Evolutionary conservation across 371 early-diverging fungal species (phyloP), one percentile per base, ranked within the genome.

Genomic region (Thermomucor indicae-seudaticae): DNA sequence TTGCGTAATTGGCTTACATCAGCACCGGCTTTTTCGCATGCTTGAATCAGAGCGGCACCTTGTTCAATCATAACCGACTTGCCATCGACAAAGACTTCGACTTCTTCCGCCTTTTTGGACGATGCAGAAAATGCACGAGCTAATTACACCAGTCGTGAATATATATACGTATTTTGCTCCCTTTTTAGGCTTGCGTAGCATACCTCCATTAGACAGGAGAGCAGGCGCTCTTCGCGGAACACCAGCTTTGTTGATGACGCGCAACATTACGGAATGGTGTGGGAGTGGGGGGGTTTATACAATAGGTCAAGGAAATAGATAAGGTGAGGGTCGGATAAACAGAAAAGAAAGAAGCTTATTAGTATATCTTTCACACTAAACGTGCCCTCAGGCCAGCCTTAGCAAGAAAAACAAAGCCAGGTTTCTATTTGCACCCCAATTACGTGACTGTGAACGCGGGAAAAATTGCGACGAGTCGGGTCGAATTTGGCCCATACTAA

Each of bases 1-100:
- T 35, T 20, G 19, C 48, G 20, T 12, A 23, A 35, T 10, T 20
- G n/a, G 57, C 68, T 56, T 72, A 75, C 76, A 70, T 86, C 84
- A 49, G 81, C 87, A 40, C 90, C 90, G 35, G 89, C 91, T 68
- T 87, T 83, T 57, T 96, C 98, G 60, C 95, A 94, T 17, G 98
- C 98, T 78, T 97, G 96, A 71, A 97, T 97, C 47, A 95, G 78
- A 22, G 98, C 95, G 16, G 93, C 79, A 32, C 98, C 98, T 57
- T 85, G 83, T 61, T 95, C 95, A 47, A 96, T 83, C 80, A 83
- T 84, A 40, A 96, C 90, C 10, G 93, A 68, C 62, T 88, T 88
- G 63, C 93, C 93, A 72, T 97, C 90, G 49, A 97, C 82, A 67
- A 93, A 93, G 59, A 92, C 79, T 66, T 92, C 93, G 24, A 89